Percentiles rank a stretch among this genome's conserved stretches.
phyloP scores from a whole-genome alignment of 1,139 yeast species.

The Geotrichum citri-aurantii region DNA sequence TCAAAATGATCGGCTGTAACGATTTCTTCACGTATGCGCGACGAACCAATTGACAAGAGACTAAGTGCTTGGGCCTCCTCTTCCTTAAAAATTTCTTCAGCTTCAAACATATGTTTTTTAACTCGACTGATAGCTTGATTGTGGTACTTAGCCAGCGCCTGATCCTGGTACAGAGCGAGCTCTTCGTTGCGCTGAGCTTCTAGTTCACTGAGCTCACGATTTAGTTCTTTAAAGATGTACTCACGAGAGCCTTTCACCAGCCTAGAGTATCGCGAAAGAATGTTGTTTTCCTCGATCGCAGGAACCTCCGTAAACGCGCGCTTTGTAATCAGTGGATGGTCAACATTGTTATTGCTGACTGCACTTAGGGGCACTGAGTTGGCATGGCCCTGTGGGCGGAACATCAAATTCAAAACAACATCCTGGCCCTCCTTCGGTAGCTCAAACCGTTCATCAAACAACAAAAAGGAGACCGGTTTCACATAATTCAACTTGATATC shows the following conservation, averaged over 20 bases:
- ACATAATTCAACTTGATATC: slow-evolving; percentile 53
- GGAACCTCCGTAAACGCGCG: slow-evolving; percentile 26
- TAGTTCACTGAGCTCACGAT: slow-evolving; percentile 51
- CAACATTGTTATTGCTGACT: slow-evolving; percentile 21
- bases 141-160: slow-evolving; percentile 6
- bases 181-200: slow-evolving; percentile 22
- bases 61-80: slow-evolving; percentile 1
- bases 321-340: slow-evolving; percentile 3
- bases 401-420: slow-evolving; percentile 63
- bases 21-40: not conserved
- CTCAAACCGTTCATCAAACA: slow-evolving; percentile 52
- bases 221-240: slow-evolving; percentile 50
- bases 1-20: slow-evolving; percentile 16
- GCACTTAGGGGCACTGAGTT: slow-evolving; percentile 51
- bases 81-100: slow-evolving; percentile 5
- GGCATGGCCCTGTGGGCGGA: slow-evolving; percentile 53
- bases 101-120: not conserved
- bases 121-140: slow-evolving; percentile 9
- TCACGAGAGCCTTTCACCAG: slow-evolving; percentile 57
- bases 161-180: slow-evolving; percentile 11
- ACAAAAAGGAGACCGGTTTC: slow-evolving; percentile 61
- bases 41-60: not conserved
- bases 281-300: slow-evolving; percentile 28
- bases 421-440: slow-evolving; percentile 58
- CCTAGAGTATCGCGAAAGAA: slow-evolving; percentile 44